phyloP scores from a whole-genome alignment of 805 yeast genomes.

The Sugiyamaella chiloensis region DNA sequence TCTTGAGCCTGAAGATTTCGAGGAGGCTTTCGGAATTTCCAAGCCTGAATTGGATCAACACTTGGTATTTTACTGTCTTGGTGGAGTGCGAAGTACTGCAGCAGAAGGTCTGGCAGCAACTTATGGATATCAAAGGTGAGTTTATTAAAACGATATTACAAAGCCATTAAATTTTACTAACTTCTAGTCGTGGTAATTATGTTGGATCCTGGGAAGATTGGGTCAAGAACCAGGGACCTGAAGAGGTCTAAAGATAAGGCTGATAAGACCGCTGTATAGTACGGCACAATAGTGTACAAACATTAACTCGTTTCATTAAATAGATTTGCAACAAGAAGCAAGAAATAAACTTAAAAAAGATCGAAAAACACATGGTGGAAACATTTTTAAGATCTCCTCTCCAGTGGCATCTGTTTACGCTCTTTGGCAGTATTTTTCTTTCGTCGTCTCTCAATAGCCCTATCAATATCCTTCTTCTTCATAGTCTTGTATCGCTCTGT shows the following conservation, averaged over 20 bases:
- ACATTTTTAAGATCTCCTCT: slow-evolving; percentile 29
- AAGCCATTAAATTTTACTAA: slow-evolving; percentile 3
- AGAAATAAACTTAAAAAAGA: too few species aligned
- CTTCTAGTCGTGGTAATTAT: slow-evolving; percentile 65
- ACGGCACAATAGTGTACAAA: too few species aligned
- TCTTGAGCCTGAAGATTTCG: slow-evolving; percentile 72
- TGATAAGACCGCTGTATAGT: too few species aligned
- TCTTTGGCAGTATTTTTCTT: slow-evolving; percentile 39
- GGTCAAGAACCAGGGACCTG: slow-evolving; percentile 44
- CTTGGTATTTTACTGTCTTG: slow-evolving; percentile 85
- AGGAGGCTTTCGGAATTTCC: slow-evolving; percentile 71
- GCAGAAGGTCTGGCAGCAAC: slow-evolving; percentile 91
- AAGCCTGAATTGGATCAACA: slow-evolving; percentile 74
- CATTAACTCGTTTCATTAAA: too few species aligned
- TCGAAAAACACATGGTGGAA: too few species aligned
- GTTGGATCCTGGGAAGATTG: slow-evolving; percentile 87
- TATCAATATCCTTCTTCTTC: slow-evolving; percentile 35
- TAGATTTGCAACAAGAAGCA: too few species aligned
- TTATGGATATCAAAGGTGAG: slow-evolving; percentile 68
- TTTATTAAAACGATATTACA: too few species aligned
- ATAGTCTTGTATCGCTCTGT: slow-evolving; percentile 36
- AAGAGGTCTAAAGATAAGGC: slow-evolving; percentile 6
- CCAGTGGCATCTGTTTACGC: slow-evolving; percentile 36
- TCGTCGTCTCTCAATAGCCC: slow-evolving; percentile 34
- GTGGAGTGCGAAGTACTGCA: slow-evolving; percentile 86